phyloP scores from a whole-genome alignment of 257 asterid species.

The Ehretia macrophylla region DNA sequence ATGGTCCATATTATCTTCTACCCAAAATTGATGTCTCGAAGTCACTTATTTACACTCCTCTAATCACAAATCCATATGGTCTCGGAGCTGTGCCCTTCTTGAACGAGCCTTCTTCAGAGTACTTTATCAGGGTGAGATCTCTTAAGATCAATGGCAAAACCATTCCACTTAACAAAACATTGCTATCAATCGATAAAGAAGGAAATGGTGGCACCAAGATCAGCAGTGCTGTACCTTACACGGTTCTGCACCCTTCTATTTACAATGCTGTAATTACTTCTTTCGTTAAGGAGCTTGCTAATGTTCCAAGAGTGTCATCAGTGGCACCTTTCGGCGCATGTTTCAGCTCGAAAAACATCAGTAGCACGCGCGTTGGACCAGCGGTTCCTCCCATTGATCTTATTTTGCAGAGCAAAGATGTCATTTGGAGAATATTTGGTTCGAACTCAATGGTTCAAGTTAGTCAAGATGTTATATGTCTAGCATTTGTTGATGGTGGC shows the following conservation, averaged over 20 bases:
- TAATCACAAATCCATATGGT: constrained; percentile 7
- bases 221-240: constrained; percentile 17
- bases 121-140: constrained; percentile 20
- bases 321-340: constrained; percentile 18
- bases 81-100: constrained; percentile 3
- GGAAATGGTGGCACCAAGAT: constrained; percentile 22
- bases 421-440: constrained; percentile 39
- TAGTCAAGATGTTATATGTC: constrained; percentile 34
- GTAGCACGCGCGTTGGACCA: constrained; percentile 8
- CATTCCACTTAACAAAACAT: constrained; percentile 5
- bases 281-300: constrained; percentile 5
- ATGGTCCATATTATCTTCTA: constrained; percentile 38
- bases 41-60: constrained; percentile 7
- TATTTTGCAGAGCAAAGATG: constrained; percentile 13
- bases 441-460: constrained; percentile 49
- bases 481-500: neutral
- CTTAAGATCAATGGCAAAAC: constrained; percentile 11
- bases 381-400: constrained; percentile 25
- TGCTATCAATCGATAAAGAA: constrained; percentile 7
- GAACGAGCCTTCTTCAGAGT: constrained; percentile 17
- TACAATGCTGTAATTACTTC: constrained; percentile 13
- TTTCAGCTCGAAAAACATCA: constrained; percentile 9
- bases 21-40: constrained; percentile 10
- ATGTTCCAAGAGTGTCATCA: constrained; percentile 4
- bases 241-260: constrained; percentile 15